These are phyloP conservation scores for Wickerhamiella sergipiensis DNA, from an alignment of 805 yeast genomes.

Conservation along the genomic window DNA sequence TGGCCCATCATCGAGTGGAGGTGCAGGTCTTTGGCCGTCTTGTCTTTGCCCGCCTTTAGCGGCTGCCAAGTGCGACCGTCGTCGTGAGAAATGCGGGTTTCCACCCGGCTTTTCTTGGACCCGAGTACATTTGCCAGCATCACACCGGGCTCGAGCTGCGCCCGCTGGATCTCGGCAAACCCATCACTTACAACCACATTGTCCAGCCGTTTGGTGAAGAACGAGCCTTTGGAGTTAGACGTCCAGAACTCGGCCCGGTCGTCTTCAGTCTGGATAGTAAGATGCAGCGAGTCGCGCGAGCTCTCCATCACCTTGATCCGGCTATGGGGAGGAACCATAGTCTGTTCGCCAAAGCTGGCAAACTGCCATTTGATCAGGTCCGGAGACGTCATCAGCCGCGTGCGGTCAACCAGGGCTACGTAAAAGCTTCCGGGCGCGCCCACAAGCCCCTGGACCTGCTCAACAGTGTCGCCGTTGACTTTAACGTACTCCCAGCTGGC, in stretches of 20 bases:
- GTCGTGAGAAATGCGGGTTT: slow-evolving; percentile 27
- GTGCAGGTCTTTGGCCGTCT: background rate
- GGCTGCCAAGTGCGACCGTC: slow-evolving; percentile 28
- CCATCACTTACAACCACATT: slow-evolving; percentile 18
- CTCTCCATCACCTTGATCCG: background rate
- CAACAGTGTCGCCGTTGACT: background rate
- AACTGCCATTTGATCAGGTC: background rate
- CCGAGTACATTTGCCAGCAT: slow-evolving; percentile 35
- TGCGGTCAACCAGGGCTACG: background rate
- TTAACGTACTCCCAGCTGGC: background rate
- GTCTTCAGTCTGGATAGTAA: background rate
- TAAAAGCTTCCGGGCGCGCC: background rate
- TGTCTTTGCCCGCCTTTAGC: background rate
- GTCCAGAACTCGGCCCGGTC: slow-evolving; percentile 18
- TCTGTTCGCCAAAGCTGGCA: background rate
- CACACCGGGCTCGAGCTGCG: slow-evolving; percentile 46
- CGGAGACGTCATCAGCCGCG: background rate
- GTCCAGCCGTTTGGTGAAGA: slow-evolving; percentile 33
- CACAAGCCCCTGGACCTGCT: background rate
- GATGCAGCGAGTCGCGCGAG: background rate
- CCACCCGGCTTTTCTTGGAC: slow-evolving; percentile 12
- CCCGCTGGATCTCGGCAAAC: slow-evolving; percentile 30
- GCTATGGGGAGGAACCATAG: background rate
- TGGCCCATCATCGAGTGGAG: background rate
- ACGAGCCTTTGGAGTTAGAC: slow-evolving; percentile 40